These are phyloP conservation scores for Rhodotorula paludigena DNA, from an alignment of 768 basidiomycete genomes.

Conservation along the genomic window DNA sequence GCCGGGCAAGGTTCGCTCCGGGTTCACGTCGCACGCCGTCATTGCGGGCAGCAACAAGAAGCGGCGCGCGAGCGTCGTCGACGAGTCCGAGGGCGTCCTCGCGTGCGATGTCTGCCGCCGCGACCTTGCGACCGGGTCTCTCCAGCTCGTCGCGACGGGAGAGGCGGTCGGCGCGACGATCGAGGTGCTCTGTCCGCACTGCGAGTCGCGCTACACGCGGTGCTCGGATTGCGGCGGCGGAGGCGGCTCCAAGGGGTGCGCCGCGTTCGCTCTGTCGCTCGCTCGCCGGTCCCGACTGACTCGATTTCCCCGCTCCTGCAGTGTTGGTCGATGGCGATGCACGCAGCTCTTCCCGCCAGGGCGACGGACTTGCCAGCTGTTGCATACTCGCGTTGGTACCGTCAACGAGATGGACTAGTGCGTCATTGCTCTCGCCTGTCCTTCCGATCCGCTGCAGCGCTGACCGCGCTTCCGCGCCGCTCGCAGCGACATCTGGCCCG, in stretches of 20 bases:
- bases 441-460: background rate
- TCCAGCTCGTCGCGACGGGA: constrained; percentile 5
- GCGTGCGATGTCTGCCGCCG: constrained; percentile 30
- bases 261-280: background rate
- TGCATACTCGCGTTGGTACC: constrained; percentile 32
- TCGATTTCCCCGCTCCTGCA: background rate
- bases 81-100: constrained; percentile 15
- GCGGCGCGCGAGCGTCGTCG: constrained; percentile 14
- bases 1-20: constrained; percentile 21
- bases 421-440: background rate
- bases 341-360: constrained; percentile 41
- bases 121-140: constrained; percentile 17
- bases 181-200: constrained; percentile 41
- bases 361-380: constrained; percentile 37
- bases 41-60: constrained; percentile 7
- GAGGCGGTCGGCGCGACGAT: constrained; percentile 21
- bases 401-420: constrained; percentile 37
- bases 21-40: constrained; percentile 2
- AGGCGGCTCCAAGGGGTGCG: constrained; percentile 39
- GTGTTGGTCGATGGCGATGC: constrained; percentile 41
- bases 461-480: background rate
- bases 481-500: constrained; percentile 21
- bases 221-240: constrained; percentile 43
- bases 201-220: constrained; percentile 36
- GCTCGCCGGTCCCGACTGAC: background rate